Percentiles rank a stretch among this genome's conserved stretches.
These are phyloP conservation scores for Triangularia verruculosa DNA, from an alignment of 2,329 filamentous ascomycete species.

Conservation along the genomic window DNA sequence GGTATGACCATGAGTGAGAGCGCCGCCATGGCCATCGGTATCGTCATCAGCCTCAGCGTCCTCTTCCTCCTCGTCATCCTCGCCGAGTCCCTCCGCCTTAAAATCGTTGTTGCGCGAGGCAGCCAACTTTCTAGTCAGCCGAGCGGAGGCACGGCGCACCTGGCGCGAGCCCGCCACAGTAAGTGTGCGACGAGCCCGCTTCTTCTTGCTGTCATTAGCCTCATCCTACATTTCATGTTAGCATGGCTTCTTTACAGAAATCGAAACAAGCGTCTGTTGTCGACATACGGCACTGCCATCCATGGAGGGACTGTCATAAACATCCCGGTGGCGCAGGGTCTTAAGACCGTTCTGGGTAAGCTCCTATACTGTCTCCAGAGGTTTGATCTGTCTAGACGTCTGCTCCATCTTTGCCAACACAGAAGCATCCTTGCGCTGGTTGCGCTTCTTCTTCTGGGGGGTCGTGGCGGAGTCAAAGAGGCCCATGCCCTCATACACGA, in stretches of 20 bases:
- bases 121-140: constrained; percentile 16
- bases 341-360: constrained; percentile 39
- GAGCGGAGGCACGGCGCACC: constrained; percentile 19
- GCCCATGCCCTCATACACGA: constrained; percentile 74
- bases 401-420: constrained; percentile 65
- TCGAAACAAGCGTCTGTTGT: constrained; percentile 4
- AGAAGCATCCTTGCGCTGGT: constrained; percentile 73
- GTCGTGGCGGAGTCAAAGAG: constrained; percentile 77
- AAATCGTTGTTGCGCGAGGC: not conserved
- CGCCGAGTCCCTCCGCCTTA: not conserved
- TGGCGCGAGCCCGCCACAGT: not conserved
- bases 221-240: constrained; percentile 17
- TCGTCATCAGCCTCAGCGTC: constrained; percentile 7
- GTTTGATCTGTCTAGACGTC: constrained; percentile 61
- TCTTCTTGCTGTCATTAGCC: constrained; percentile 20
- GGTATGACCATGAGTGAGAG: constrained; percentile 15
- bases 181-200: constrained; percentile 22
- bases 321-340: constrained; percentile 51
- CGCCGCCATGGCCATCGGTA: constrained; percentile 5
- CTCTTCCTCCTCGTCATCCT: constrained; percentile 9
- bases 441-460: constrained; percentile 69
- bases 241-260: constrained; percentile 19
- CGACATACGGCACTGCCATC: constrained; percentile 49
- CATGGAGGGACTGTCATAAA: constrained; percentile 58
- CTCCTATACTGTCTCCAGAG: constrained; percentile 63